Evolutionary conservation across 345 rosid species (phyloP).

Genomic region (Microcos paniculata): DNA sequence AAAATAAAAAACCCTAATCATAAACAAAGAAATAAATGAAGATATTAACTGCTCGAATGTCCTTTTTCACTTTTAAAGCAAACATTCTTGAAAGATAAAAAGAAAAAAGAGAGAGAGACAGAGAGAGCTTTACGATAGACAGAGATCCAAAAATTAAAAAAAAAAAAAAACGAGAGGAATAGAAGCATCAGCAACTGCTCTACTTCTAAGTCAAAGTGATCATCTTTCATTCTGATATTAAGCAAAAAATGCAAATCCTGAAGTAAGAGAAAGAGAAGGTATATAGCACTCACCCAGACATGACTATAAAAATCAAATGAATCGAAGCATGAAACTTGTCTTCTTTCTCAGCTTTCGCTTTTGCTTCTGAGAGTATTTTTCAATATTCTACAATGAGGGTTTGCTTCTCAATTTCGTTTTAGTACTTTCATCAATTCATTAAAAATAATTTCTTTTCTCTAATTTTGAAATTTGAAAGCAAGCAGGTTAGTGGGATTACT

Average conservation of each 20-base stretch:
- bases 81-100: not conserved
- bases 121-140: not conserved
- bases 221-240: not conserved
- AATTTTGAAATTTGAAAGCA: constrained; percentile 11
- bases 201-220: not conserved
- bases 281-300: constrained; percentile 10
- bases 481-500: constrained; percentile 5
- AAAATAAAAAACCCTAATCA: not conserved
- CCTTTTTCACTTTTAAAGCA: not conserved
- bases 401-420: not conserved
- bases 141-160: not conserved
- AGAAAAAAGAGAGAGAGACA: not conserved
- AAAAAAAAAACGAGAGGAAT: not conserved
- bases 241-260: not conserved
- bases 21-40: not conserved
- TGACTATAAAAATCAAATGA: not conserved
- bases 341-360: not conserved
- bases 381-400: not conserved
- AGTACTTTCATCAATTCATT: not conserved
- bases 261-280: not conserved
- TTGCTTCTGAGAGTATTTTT: not conserved
- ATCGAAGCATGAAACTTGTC: constrained; percentile 2
- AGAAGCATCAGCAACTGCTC: not conserved
- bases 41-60: not conserved
- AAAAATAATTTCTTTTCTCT: too few relatives aligned